Base-by-base conservation (phyloP, 129 eudicot genomes). In the Arctium lappa region DNA sequence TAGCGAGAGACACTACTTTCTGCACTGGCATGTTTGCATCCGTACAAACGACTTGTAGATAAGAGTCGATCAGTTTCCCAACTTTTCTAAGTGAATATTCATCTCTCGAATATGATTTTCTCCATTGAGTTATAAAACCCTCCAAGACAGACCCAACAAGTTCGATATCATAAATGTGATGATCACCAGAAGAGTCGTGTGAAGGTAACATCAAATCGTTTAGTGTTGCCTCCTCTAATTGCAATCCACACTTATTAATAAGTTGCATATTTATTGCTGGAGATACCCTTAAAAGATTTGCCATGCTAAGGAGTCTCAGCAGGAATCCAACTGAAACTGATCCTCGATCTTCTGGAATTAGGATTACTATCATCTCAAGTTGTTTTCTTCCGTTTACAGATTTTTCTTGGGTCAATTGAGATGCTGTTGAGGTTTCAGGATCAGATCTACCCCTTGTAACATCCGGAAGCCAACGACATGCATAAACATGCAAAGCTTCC, bases 401-500 rank as follows among this genome's bases (percentile, higher is more conserved):
- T 82, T 88, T 86, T 69, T 84, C 87, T 36, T 78, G 66, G 36
- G 72, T 78, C 33, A 44, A 44, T 75, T 46, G 69, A 69, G 88
- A 73, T 46, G 86, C 31, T 53, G 82, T 53, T 32, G 90, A 86
- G 40, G 87, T 82, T 74, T 89, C 91, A 0, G 81, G 63, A 29
- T 81, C 76, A 38, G 74, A 33, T 34, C 74, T 83, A 81, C 30
- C 69, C 50, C 76, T 87, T 46, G 69, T 80, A 39, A 81, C 79
- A 32, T 87, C 89, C 39, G 85, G 93, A 78, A 94, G 90, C 97
- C 97, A 90, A 44, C 89, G 92, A 74, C 86, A 84, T 7, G 97
- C 88, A 32, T 94, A 94, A 60, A 94, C 98, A 74, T 94, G 98
- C 86, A 94, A 79, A 2, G 97, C 94, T 80, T 94, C 98, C 13